Base-by-base conservation (phyloP, 192 early-diverging fungal genomes). In the Podila epicladia region DNA sequence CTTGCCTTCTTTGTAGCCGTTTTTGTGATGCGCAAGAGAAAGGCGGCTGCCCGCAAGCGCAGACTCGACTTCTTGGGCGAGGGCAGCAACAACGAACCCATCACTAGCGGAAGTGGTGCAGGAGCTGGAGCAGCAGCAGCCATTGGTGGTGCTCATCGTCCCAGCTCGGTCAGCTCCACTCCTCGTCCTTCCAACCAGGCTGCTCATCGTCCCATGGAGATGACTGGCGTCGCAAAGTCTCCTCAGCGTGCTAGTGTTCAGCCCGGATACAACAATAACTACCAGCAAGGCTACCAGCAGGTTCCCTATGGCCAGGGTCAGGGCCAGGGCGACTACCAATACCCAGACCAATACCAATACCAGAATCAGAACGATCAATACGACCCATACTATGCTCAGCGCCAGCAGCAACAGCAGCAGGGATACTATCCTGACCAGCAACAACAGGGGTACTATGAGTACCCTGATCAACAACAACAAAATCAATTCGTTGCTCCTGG, bases 1-100 rank as follows among this genome's bases (percentile, higher is more conserved):
- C 26, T 80, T 17, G 76, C 65, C 19, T 72, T 80, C 45, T n/a
- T 80, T 17, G 76, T 80, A 1, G 76, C 31, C 3, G 71, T 80
- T 22, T 80, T 80, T 59, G 66, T 72, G 38, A 80, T 80, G 76
- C 70, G 76, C 20, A 37, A 65, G 4, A 32, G 66, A 29, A 72
- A 72, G 45, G 67, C 63, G 38, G 53, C 58, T 48, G 71, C 58
- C 12, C 32, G 65, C 8, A 51, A 72, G 57, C 65, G 76, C n/a
- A 63, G 76, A 35, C 55, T 80, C 4, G 76, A 80, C 33, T 57
- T 80, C 26, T 31, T 80, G 61, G 41, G 62, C 22, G 76, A 67
- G 17, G 65, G 65, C 9, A 37, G 38, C 9, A 50, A 60, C 5
- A 58, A 67, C 26, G 66, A 65, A 50, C 66, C 51, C 8, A 58